phyloP scores from a whole-genome alignment of 2,329 filamentous ascomycete species.

The Fusarium coffeatum region DNA sequence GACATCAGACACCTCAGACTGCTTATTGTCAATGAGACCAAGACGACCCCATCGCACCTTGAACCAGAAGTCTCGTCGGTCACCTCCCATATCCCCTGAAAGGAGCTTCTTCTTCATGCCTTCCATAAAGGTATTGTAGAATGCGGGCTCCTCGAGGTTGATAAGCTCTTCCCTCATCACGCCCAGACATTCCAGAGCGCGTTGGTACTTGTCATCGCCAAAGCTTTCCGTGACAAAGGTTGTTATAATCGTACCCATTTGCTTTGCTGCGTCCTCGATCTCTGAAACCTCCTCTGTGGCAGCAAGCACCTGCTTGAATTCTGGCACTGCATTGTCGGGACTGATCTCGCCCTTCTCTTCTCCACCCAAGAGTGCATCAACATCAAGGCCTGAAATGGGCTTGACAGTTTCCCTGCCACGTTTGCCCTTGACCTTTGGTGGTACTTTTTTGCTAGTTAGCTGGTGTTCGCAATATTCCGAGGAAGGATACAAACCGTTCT shows the following conservation, averaged over 20 bases:
- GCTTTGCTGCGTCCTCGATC: slow-evolving; percentile 75
- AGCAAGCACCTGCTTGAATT: slow-evolving; percentile 84
- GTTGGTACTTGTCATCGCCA: slow-evolving; percentile 78
- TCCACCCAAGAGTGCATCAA: slow-evolving; percentile 81
- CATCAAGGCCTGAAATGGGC: slow-evolving; percentile 89
- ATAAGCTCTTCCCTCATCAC: slow-evolving; percentile 83
- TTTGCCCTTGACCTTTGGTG: slow-evolving; percentile 80
- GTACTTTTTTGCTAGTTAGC: slow-evolving; percentile 64
- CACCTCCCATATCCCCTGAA: slow-evolving; percentile 76
- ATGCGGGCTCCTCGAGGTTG: slow-evolving; percentile 76
- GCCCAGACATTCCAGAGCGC: slow-evolving; percentile 79
- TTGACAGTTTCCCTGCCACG: slow-evolving; percentile 77
- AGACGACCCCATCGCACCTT: slow-evolving; percentile 73
- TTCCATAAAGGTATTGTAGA: slow-evolving; percentile 81
- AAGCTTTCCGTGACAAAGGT: slow-evolving; percentile 77
- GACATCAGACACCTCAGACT: slow-evolving; percentile 73
- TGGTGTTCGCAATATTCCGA: neutral
- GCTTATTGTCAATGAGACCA: slow-evolving; percentile 76
- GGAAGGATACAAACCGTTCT: slow-evolving; percentile 72
- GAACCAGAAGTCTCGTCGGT: slow-evolving; percentile 86
- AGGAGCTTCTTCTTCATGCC: slow-evolving; percentile 79
- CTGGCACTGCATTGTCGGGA: slow-evolving; percentile 82
- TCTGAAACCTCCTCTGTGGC: slow-evolving; percentile 68
- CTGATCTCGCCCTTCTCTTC: slow-evolving; percentile 59
- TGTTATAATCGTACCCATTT: slow-evolving; percentile 79